Evolutionary conservation across 208 protist species (phyloP), one percentile per base, ranked within the genome.

Genomic region (Trypanosoma platydactyli): DNA sequence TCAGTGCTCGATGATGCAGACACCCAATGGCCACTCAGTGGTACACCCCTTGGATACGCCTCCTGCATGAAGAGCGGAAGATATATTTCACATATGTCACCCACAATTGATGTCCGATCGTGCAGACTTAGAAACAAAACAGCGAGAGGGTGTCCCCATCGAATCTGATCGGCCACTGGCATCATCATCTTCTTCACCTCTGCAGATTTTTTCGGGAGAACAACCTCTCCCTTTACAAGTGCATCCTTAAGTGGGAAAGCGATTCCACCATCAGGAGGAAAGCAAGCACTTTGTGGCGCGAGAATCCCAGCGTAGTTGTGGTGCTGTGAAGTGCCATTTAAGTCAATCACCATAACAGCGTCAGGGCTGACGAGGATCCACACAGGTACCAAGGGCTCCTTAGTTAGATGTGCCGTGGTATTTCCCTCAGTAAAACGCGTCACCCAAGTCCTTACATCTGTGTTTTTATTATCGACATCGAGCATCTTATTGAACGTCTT

Each of bases 61-160:
- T 15, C 1, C 22, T 80, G 70, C 4, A 90, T 41, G 35, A 90
- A 65, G 12, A 63, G 60, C 1, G 81, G 84, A 15, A 90, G 46
- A 62, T 78, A 87, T 53, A 68, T 64, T 48, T 87, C 66, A 54
- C 74, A 74, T 9, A 87, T 54, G 67, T 90, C 80, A 27, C 66
- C 15, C 40, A 90, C 33, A 16, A 80, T 45, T 38, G 54, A 46
- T 9, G 25, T 3, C 11, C 69, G 71, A 7, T 81, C 12, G 1
- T 29, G 4, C 20, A 50, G 55, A 33, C 64, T 59, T 22, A 46
- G 15, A 48, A 72, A 66, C 27, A 73, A 41, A 22, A 66, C 49
- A 2, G 41, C 68, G 45, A 73, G 24, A 29, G 68, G 68, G n/a
- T 41, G 27, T 16, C 56, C 52, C 33, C 51, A 62, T 27, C 48